Base-by-base conservation (phyloP, 129 eudicot genomes). In the Centaurea solstitialis region DNA sequence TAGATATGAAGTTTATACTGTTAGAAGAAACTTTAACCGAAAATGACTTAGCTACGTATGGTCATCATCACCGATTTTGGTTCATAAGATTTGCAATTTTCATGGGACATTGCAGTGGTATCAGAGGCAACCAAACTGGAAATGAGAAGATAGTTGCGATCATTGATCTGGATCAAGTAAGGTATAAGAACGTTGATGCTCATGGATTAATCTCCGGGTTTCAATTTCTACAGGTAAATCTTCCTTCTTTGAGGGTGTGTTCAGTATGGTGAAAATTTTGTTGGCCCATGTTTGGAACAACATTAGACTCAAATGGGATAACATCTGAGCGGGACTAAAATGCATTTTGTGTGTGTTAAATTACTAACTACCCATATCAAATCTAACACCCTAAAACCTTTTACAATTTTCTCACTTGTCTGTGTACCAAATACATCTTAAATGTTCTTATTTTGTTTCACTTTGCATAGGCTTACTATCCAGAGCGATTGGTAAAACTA, bases 201-300 rank as follows among this genome's bases (percentile, higher is more conserved):
- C 89, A 83, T 72, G 86, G 80, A 0, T 37, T 86, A 20, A 86
- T 86, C 78, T 77, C 86, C 26, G 83, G 83, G 30, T 86, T 86
- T 74, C 89, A 86, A 70, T 86, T 86, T 62, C 75, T 87, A 68
- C 85, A 83, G 86, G 90, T 87, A 66, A 73, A 22, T 59, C 10
- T 39, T 39, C 62, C 13, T 1, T 57, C 65, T n/a, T 41, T 41
- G 13, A 39, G n/a, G 22, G 9, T 57, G 65, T 5, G 22, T 57
- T 7, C 6, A 21, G 62, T 53, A 53, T 18, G 17, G 3, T 3
- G 13, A n/a, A 50, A 50, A 47, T 0, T 13, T 13, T 12, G 61
- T 50, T 50, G 20, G 4, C 7, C 5, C 7, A 12, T 15, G 6
- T 13, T 50, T 50, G 6, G 7, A 4, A 18, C 4, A 7, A n/a